Evolutionary conservation across 2,329 filamentous ascomycete genomes (phyloP).

Genomic region (Ophiostoma perfectum): DNA sequence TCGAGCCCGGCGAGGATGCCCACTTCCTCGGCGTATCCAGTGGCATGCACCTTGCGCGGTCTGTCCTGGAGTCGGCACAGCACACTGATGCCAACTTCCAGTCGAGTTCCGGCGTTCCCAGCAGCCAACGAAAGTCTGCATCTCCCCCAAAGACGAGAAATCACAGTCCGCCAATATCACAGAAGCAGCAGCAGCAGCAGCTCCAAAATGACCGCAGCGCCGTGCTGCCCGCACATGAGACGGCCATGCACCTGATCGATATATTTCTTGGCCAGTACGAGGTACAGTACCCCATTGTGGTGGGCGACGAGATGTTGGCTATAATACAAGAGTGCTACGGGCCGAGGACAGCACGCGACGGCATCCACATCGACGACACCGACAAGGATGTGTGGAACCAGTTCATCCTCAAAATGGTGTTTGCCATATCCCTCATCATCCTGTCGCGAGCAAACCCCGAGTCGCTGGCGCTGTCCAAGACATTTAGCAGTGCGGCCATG

Average conservation of each 20-base stretch:
- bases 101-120: background rate
- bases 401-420: constrained; percentile 28
- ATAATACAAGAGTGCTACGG: constrained; percentile 17
- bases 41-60: constrained; percentile 24
- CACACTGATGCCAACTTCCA: constrained; percentile 18
- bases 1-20: constrained; percentile 23
- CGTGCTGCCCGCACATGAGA: constrained; percentile 24
- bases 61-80: constrained; percentile 23
- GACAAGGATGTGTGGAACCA: constrained; percentile 22
- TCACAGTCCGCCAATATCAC: background rate
- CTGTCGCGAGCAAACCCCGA: constrained; percentile 27
- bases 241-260: constrained; percentile 26
- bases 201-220: background rate
- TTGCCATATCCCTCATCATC: constrained; percentile 26
- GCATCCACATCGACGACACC: background rate
- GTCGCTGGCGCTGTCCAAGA: constrained; percentile 24
- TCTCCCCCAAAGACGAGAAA: background rate
- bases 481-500: constrained; percentile 26
- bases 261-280: constrained; percentile 29
- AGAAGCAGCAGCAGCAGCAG: background rate
- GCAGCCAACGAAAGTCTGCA: background rate
- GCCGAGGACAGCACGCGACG: no score
- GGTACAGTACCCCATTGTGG: constrained; percentile 28
- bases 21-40: constrained; percentile 24
- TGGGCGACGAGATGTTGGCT: constrained; percentile 24